Conservation (phyloP, 139 green algal genomes). For the Chlamydomonas sp. region DNA sequence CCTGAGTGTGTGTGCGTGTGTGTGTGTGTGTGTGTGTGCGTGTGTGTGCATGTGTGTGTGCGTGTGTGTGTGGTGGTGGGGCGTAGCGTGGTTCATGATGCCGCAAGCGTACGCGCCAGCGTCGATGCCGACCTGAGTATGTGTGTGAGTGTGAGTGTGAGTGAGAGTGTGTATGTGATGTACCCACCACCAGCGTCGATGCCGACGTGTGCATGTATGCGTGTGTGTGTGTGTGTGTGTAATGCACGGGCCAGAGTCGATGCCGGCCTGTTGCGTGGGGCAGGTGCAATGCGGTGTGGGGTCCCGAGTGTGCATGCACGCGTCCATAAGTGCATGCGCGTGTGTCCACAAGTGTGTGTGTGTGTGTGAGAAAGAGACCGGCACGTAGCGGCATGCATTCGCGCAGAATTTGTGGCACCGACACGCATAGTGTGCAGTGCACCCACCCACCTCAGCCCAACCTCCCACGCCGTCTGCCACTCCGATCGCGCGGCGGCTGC, state of each 20-base stretch:
- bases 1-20: not conserved
- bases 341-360: no score
- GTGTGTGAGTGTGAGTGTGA: not conserved
- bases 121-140: slow-evolving; percentile 32
- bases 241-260: slow-evolving; percentile 73
- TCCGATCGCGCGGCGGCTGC: slow-evolving; percentile 45
- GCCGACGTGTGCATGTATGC: not conserved
- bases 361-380: no score
- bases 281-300: no score
- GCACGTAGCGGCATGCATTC: no score
- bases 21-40: not conserved
- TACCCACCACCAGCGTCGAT: no score
- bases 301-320: no score
- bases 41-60: not conserved
- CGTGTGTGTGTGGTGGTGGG: not conserved
- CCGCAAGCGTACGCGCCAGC: slow-evolving; percentile 68
- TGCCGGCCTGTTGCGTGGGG: not conserved
- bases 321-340: no score
- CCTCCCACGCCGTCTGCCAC: slow-evolving; percentile 84
- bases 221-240: not conserved
- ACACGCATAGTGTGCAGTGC: no score
- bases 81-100: slow-evolving; percentile 70
- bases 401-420: no score
- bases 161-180: not conserved
- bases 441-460: slow-evolving; percentile 65